These are phyloP conservation scores for Melastoma candidum DNA, from an alignment of 441 rosid genomes.

Conservation along the genomic window DNA sequence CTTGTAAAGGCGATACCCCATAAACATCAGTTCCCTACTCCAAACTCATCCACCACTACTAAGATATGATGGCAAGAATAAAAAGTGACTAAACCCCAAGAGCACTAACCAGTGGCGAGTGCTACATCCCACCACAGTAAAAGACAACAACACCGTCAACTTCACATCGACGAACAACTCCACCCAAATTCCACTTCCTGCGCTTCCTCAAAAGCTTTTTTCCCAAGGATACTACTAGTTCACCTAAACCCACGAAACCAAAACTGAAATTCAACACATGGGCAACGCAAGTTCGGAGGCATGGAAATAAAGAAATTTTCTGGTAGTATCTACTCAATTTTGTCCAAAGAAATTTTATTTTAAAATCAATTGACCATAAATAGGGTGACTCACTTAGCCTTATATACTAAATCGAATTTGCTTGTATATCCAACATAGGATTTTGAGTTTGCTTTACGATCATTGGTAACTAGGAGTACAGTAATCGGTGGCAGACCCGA, in stretches of 20 bases:
- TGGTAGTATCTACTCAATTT: no score
- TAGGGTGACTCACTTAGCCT: no score
- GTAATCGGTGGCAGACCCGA: no score
- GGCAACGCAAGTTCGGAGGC: neutral
- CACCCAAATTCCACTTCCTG: constrained; percentile 10
- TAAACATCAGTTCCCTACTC: neutral
- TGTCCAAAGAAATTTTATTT: no score
- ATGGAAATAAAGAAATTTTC: no score
- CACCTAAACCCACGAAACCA: constrained; percentile 37
- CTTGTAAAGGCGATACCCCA: constrained; percentile 22
- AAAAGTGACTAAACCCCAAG: neutral
- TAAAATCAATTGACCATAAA: no score
- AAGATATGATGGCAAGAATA: no score
- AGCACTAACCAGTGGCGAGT: constrained; percentile 90
- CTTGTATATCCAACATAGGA: no score
- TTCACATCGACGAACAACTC: neutral
- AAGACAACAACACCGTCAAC: constrained; percentile 19
- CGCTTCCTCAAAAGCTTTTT: constrained; percentile 83
- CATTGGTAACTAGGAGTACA: no score
- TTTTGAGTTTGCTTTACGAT: no score
- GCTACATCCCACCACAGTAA: constrained; percentile 37
- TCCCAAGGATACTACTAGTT: constrained; percentile 91
- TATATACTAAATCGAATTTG: no score
- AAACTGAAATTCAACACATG: neutral
- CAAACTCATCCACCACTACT: neutral